Evolutionary conservation across 352 stramenopile species (phyloP).

Genomic region (Phytopythium kandeliae): DNA sequence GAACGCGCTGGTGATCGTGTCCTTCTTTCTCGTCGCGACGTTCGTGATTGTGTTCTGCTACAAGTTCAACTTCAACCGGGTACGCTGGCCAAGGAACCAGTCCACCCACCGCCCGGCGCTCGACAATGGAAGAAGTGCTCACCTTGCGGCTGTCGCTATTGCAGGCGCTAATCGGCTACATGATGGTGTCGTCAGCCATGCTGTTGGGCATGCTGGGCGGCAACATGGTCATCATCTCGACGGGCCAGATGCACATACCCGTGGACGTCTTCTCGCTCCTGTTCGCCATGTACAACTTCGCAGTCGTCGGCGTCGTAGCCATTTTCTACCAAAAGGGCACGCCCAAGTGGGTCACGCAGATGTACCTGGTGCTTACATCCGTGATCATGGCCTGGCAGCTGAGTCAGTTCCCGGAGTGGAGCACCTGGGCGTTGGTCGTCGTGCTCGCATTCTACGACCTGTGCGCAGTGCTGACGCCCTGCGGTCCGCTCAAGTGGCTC

Average conservation of each 20-base stretch:
- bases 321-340: slow-evolving; percentile 90
- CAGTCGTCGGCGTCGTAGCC: slow-evolving; percentile 81
- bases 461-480: slow-evolving; percentile 99
- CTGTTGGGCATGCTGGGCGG: slow-evolving; percentile 81
- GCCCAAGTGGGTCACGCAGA: slow-evolving; percentile 85
- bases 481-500: slow-evolving; percentile 95
- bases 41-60: slow-evolving; percentile 90
- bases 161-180: slow-evolving; percentile 81
- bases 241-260: slow-evolving; percentile 51
- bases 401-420: slow-evolving; percentile 95
- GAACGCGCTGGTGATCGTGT: slow-evolving; percentile 88
- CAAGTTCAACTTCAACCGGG: slow-evolving; percentile 86
- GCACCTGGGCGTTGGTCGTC: slow-evolving; percentile 88
- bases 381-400: slow-evolving; percentile 99
- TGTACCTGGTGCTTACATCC: slow-evolving; percentile 94
- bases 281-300: slow-evolving; percentile 90
- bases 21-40: slow-evolving; percentile 85
- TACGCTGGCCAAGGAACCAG: too few species aligned
- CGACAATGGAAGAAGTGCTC: too few species aligned
- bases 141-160: background rate
- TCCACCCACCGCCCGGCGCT: too few species aligned
- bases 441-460: slow-evolving; percentile 98
- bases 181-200: slow-evolving; percentile 88
- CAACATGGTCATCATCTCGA: slow-evolving; percentile 75
- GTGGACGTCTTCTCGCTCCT: slow-evolving; percentile 62